phyloP scores from a whole-genome alignment of 176 grass and related monocot genomes.

The Dactylis glomerata region DNA sequence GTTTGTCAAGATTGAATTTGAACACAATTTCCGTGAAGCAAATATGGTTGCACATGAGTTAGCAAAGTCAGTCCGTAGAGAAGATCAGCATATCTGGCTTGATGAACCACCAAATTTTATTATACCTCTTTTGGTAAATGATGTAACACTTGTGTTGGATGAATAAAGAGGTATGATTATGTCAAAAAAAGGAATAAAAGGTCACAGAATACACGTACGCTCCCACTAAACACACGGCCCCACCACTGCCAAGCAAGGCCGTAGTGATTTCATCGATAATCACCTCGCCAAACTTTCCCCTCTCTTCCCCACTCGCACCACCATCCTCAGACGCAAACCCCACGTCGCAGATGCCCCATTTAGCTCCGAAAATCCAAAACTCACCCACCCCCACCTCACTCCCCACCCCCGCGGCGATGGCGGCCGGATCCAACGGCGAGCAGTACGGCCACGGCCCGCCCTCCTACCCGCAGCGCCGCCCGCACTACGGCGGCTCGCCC shows the following conservation, averaged over 20 bases:
- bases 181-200: not conserved
- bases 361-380: constrained; percentile 49
- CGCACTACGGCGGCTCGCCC: constrained; percentile 46
- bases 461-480: constrained; percentile 47
- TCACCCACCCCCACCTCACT: constrained; percentile 6
- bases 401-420: constrained; percentile 20
- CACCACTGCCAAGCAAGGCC: not conserved
- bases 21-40: too few relatives aligned
- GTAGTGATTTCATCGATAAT: constrained; percentile 7
- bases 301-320: constrained; percentile 16
- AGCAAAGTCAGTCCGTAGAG: too few relatives aligned
- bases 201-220: not conserved
- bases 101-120: too few relatives aligned
- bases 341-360: constrained; percentile 29
- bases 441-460: constrained; percentile 18
- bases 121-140: too few relatives aligned
- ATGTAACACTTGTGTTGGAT: too few relatives aligned
- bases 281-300: constrained; percentile 36
- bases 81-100: too few relatives aligned
- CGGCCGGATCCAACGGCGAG: constrained; percentile 47
- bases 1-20: too few relatives aligned
- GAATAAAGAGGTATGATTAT: too few relatives aligned
- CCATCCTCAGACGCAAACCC: not conserved
- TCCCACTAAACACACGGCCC: not conserved
- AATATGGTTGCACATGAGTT: too few relatives aligned